Base-by-base conservation (phyloP, 805 yeast species). In the Gaillardinia entomophila region DNA sequence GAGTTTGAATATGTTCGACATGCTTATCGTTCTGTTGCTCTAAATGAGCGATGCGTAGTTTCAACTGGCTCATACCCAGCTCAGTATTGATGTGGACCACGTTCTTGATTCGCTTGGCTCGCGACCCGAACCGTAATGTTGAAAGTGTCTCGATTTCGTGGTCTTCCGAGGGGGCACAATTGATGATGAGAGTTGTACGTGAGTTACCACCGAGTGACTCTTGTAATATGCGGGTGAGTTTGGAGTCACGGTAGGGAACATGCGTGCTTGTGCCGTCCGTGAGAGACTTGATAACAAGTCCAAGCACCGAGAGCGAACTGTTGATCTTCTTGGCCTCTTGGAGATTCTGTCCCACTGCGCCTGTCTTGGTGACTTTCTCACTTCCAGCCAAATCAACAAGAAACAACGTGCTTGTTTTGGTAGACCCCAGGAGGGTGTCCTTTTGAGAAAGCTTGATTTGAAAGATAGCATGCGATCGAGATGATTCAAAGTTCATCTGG, bases 281-380 rank as follows among this genome's bases (percentile, higher is more conserved):
- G 29, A 89, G 69, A 0, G 87, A 75, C 45, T 83, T 77, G 26
- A 88, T 85, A 12, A 87, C 94, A 53, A 79, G 77, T 3, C 95
- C 95, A 35, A 88, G 63, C 0, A 88, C 72, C 4, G 87, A 77
- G 24, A 86, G 66, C 1, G 95, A 83, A 27, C 77, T 71, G 55
- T 88, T 89, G 45, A 88, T 82, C 39, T 81, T 84, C 48, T 83
- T 83, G 1, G 95, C 87, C 46, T 88, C 96, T 49, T 86, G 89
- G 6, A 83, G 60, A 2, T 79, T 69, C 43, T 76, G 77, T 1
- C 92, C 92, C 0, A 75, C 56, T 1, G 89, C 90, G 2, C 92
- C 90, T 0, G 92, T 77, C 41, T 78, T 81, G 36, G 77, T 77
- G 24, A 80, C 76, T 52, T 79, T 83, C 54, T 89, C 96, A 15